Conservation (phyloP, 192 early-diverging fungal species). For the Coemansia umbellata region DNA sequence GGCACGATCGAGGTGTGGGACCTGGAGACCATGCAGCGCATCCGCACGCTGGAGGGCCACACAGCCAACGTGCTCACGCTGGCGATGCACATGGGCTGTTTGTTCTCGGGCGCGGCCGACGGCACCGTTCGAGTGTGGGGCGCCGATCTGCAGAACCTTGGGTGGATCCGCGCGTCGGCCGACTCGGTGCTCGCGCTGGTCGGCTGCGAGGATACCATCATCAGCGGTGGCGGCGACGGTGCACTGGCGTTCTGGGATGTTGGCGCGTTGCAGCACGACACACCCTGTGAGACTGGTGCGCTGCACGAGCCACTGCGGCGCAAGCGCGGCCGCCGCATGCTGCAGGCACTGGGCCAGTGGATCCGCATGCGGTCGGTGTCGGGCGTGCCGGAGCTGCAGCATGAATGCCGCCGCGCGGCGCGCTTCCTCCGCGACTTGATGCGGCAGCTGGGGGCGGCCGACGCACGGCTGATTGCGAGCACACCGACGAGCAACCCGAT, state of each 20-base stretch:
- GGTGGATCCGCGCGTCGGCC: constrained; percentile 50
- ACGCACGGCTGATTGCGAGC: constrained; percentile 57
- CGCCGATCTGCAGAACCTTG: constrained; percentile 56
- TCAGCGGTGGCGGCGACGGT: constrained; percentile 61
- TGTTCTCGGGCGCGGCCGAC: constrained; percentile 66
- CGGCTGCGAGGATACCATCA: constrained; percentile 40
- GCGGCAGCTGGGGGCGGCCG: constrained; percentile 62
- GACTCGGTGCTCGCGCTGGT: constrained; percentile 59
- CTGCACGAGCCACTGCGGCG: background rate
- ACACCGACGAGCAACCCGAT: constrained; percentile 62
- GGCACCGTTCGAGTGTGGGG: constrained; percentile 68
- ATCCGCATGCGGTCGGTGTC: constrained; percentile 64
- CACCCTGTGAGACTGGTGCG: background rate
- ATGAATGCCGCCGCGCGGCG: constrained; percentile 69
- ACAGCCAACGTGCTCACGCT: constrained; percentile 62
- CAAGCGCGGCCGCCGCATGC: constrained; percentile 4
- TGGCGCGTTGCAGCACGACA: background rate
- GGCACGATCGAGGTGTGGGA: constrained; percentile 74
- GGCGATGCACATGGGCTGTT: constrained; percentile 30
- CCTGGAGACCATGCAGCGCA: constrained; percentile 62
- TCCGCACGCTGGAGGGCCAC: constrained; percentile 27
- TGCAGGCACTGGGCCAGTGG: constrained; percentile 64
- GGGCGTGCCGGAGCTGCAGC: constrained; percentile 61
- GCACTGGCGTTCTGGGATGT: constrained; percentile 59
- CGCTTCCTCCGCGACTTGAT: constrained; percentile 66